Conservation (phyloP, 2,329 filamentous ascomycete species). For the Aureobasidium sp. region DNA sequence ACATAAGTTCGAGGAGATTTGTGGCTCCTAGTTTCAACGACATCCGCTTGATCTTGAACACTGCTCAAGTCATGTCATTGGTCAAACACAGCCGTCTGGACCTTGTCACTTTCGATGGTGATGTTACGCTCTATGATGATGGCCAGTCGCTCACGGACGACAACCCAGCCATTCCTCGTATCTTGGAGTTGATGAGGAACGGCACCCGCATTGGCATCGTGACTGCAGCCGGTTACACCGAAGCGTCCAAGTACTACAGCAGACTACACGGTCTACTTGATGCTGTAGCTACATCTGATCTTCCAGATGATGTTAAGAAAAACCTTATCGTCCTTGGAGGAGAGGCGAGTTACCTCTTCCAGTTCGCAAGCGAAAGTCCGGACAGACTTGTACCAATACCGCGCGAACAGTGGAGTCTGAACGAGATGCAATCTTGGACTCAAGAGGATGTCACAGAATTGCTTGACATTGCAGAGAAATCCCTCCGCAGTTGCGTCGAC, state of each 20-base stretch:
- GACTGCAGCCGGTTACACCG: constrained; percentile 90
- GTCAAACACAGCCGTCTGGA: constrained; percentile 64
- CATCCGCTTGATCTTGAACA: constrained; percentile 84
- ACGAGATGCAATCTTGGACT: constrained; percentile 69
- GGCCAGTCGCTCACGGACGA: constrained; percentile 66
- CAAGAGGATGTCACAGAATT: constrained; percentile 68
- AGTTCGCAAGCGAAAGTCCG: constrained; percentile 56
- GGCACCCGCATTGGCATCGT: constrained; percentile 89
- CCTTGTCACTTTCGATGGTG: constrained; percentile 92
- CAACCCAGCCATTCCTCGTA: constrained; percentile 66
- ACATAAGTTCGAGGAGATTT: constrained; percentile 84
- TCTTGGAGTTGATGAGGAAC: constrained; percentile 62
- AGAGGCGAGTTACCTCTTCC: constrained; percentile 92
- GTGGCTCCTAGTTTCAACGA: constrained; percentile 98
- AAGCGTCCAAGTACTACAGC: constrained; percentile 75
- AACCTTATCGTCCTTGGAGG: constrained; percentile 89
- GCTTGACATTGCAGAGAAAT: constrained; percentile 82
- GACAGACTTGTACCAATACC: constrained; percentile 60
- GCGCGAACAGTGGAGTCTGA: constrained; percentile 60
- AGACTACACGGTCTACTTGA: constrained; percentile 82
- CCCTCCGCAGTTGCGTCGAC: constrained; percentile 70
- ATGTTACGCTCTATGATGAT: constrained; percentile 84
- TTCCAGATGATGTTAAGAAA: constrained; percentile 60
- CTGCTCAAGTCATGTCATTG: constrained; percentile 89
- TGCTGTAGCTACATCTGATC: constrained; percentile 56